Conservation (phyloP, 1,284 basidiomycete species). For the Cryptococcus sp. region DNA sequence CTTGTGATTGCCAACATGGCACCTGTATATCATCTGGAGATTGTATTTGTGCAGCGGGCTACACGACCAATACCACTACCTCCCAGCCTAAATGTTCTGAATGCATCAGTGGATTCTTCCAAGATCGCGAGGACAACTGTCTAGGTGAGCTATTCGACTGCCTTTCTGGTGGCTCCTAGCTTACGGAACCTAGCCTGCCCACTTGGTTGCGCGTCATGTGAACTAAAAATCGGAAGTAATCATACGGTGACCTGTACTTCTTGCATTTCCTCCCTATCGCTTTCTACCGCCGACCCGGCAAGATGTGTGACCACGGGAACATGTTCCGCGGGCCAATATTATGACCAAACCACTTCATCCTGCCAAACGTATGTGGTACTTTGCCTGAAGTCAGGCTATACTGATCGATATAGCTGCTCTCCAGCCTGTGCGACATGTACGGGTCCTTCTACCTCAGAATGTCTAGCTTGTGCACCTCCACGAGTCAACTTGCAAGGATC, state of each 20-base stretch:
- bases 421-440: conserved; percentile 44
- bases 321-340: conserved; percentile 39
- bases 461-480: conserved; percentile 38
- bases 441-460: conserved; percentile 35
- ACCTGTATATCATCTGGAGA: conserved; percentile 33
- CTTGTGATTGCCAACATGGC: conserved; percentile 48
- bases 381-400: background rate
- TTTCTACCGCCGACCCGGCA: conserved; percentile 29
- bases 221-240: conserved; percentile 22
- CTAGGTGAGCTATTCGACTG: conserved; percentile 25
- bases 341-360: conserved; percentile 17
- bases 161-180: background rate
- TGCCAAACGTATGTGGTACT: conserved; percentile 30
- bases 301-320: conserved; percentile 25
- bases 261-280: conserved; percentile 28
- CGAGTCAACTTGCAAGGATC: conserved; percentile 31
- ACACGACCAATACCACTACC: conserved; percentile 28
- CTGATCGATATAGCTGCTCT: conserved; percentile 29
- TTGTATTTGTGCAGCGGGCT: conserved; percentile 49
- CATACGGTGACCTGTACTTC: conserved; percentile 21
- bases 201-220: conserved; percentile 40
- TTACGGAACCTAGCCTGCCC: conserved; percentile 42
- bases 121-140: conserved; percentile 35
- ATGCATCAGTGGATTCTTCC: conserved; percentile 45
- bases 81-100: conserved; percentile 37